These are phyloP conservation scores for Bryoglossum gracile DNA, from an alignment of 495 filamentous ascomycete species.

Conservation along the genomic window DNA sequence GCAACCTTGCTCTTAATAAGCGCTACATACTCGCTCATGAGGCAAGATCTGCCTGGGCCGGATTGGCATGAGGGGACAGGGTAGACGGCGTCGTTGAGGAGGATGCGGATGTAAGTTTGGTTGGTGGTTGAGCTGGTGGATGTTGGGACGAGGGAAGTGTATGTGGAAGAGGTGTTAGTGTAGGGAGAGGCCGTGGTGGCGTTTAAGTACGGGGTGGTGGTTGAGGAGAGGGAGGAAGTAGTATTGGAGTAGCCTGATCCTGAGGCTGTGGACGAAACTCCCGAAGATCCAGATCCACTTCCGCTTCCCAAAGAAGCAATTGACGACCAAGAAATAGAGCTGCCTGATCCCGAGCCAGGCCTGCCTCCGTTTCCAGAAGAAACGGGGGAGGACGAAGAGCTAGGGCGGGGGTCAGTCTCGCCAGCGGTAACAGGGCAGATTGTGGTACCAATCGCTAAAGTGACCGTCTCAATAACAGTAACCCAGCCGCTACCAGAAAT, in stretches of 20 bases:
- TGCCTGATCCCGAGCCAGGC: background rate
- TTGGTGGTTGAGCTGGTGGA: conserved; percentile 9
- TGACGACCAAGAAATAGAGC: background rate
- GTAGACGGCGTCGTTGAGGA: conserved; percentile 50
- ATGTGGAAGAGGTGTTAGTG: background rate
- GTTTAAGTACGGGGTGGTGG: background rate
- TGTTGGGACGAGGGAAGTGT: conserved; percentile 1
- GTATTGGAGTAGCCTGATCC: background rate
- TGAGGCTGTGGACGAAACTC: background rate
- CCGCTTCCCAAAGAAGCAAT: background rate
- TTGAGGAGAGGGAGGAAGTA: background rate
- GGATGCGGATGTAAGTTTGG: conserved; percentile 37
- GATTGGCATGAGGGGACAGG: conserved; percentile 37
- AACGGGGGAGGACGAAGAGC: background rate
- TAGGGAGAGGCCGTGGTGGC: conserved; percentile 1
- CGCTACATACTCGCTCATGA: conserved; percentile 35
- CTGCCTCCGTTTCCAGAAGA: background rate
- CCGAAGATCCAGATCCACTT: background rate
- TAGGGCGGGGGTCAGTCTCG: background rate
- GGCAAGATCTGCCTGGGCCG: conserved; percentile 41
- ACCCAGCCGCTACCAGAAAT: background rate
- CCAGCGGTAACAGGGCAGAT: background rate
- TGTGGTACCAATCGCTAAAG: too few relatives aligned
- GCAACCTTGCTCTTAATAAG: conserved; percentile 37
- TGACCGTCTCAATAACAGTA: background rate